Percentiles rank a stretch among this genome's conserved stretches.
phyloP scores from a whole-genome alignment of 2,329 filamentous ascomycete species.

The Xylariales sp. region DNA sequence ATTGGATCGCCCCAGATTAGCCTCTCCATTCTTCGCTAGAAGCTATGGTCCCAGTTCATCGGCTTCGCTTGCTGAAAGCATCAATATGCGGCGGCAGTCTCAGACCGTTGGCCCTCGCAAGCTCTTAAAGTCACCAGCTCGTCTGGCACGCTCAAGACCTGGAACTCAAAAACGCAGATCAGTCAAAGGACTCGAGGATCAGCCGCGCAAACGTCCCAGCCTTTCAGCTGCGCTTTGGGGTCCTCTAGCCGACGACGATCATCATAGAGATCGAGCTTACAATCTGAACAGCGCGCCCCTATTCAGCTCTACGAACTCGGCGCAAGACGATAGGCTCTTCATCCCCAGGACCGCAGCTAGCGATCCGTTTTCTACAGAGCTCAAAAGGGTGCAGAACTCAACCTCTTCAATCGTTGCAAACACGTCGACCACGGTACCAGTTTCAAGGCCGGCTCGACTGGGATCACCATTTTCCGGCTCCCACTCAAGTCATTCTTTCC shows the following conservation, averaged over 20 bases:
- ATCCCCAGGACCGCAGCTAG: slow-evolving; percentile 6
- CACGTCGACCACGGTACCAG: slow-evolving; percentile 16
- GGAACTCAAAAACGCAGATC: slow-evolving; percentile 53
- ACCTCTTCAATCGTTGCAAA: not conserved
- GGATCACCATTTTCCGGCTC: slow-evolving; percentile 54
- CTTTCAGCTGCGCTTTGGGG: slow-evolving; percentile 49
- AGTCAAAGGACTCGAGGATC: slow-evolving; percentile 40
- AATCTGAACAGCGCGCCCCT: not conserved
- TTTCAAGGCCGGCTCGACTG: slow-evolving; percentile 42
- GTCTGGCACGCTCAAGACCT: slow-evolving; percentile 44
- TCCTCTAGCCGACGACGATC: slow-evolving; percentile 34
- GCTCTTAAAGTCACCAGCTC: slow-evolving; percentile 49
- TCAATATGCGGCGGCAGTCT: slow-evolving; percentile 36
- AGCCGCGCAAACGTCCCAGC: slow-evolving; percentile 49
- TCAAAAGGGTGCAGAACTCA: not conserved
- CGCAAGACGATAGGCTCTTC: slow-evolving; percentile 8
- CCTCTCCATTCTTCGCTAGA: slow-evolving; percentile 51
- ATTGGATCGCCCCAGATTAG: slow-evolving; percentile 36
- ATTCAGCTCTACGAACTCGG: slow-evolving; percentile 9
- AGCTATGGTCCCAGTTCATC: slow-evolving; percentile 62
- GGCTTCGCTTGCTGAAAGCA: slow-evolving; percentile 36
- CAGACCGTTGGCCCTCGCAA: slow-evolving; percentile 47
- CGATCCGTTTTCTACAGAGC: slow-evolving; percentile 17
- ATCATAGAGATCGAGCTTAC: not conserved
- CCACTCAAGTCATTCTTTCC: slow-evolving; percentile 54